phyloP scores from a whole-genome alignment of 176 grass and related monocot genomes.

The Tillandsia leiboldiana region DNA sequence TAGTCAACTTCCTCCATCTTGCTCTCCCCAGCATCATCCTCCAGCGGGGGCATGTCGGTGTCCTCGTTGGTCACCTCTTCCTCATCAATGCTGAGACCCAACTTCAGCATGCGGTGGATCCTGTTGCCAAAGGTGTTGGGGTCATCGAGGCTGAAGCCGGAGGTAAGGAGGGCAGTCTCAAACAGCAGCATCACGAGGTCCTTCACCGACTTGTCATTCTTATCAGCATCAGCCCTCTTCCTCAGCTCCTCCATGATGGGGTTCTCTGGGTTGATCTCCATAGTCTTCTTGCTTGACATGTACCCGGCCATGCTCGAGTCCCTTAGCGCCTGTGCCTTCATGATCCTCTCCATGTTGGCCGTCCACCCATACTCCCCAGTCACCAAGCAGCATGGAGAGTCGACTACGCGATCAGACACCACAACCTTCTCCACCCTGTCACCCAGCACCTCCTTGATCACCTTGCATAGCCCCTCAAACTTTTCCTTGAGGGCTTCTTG shows the following conservation, averaged over 20 bases:
- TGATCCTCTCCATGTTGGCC: constrained; percentile 98
- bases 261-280: constrained; percentile 98
- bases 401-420: constrained; percentile 80
- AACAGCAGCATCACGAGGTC: constrained; percentile 82
- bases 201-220: constrained; percentile 97
- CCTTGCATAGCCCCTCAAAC: constrained; percentile 90
- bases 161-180: constrained; percentile 85
- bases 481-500: constrained; percentile 77
- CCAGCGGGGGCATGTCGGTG: constrained; percentile 77
- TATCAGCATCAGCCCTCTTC: constrained; percentile 71
- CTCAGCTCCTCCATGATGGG: constrained; percentile 89
- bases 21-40: constrained; percentile 89
- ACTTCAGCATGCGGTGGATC: constrained; percentile 95
- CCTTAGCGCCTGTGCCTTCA: constrained; percentile 91
- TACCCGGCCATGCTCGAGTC: constrained; percentile 87
- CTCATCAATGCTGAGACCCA: constrained; percentile 85
- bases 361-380: constrained; percentile 96
- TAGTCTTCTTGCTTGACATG: constrained; percentile 93
- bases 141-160: constrained; percentile 89
- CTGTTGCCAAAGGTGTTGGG: constrained; percentile 95
- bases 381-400: constrained; percentile 88
- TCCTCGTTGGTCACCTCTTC: constrained; percentile 54
- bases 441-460: constrained; percentile 88
- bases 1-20: constrained; percentile 99
- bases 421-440: constrained; percentile 94